Base-by-base conservation (phyloP, 2,329 filamentous ascomycete species). In the Fusarium caatingaense region DNA sequence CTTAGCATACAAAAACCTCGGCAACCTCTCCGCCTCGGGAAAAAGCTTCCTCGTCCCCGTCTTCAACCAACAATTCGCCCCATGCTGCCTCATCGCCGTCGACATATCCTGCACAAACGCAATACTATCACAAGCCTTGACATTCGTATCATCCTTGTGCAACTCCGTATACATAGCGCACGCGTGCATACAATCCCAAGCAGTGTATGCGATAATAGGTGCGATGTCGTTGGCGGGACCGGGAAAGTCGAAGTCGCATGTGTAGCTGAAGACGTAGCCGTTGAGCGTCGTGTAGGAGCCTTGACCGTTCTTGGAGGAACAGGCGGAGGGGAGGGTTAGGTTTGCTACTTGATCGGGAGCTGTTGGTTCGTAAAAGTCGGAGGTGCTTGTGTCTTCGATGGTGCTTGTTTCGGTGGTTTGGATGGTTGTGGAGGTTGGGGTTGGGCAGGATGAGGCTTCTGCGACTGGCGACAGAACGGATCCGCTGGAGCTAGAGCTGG, bases 1-100 rank as follows among this genome's bases (percentile, higher is more conserved):
- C 23, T 27, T 28, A 2, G 60, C 60, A 37, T 62, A 64, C 10
- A 64, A 10, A 56, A 62, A 62, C 16, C 11, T 23, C n/a, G 58
- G 57, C 6, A 55, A 47, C 13, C 25, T 13, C 12, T 64, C 60
- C 3, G 23, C 20, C 8, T 47, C 44, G 1, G 59, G 48, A 5
- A 63, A 62, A 12, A 30, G 27, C 9, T 27, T n/a, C 5, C 23
- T 51, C 11, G 42, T 49, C 18, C 60, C 62, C 0, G 4, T 28
- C 25, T 65, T 65, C 6, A 66, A 28, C 60, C 63, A 65, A 15
- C 60, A 66, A 25, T 65, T 66, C 1, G 27, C 60, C 5, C 40
- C 28, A 15, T 42, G 44, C 1, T 15, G 20, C 0, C 41, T 16
- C 15, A 25, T 13, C 2, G 37, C 27, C 9, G 18, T 44, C 6